Percentiles rank a stretch among this genome's conserved stretches.
These are phyloP conservation scores for Fusarium sterilihyphosum DNA, from an alignment of 2,329 filamentous ascomycete genomes.

Conservation along the genomic window DNA sequence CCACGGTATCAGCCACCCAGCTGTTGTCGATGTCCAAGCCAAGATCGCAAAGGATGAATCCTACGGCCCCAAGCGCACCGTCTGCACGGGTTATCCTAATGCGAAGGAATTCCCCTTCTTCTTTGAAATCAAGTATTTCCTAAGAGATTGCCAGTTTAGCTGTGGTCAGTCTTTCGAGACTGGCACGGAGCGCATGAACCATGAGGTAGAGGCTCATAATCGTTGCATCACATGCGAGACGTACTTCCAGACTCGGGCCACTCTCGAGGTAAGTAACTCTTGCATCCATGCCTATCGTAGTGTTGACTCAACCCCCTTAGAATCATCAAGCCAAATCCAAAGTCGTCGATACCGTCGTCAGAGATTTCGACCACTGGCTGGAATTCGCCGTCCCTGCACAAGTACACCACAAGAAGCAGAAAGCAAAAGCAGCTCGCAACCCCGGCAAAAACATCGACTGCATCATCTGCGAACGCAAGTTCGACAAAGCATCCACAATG, in stretches of 20 bases:
- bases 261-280: not conserved
- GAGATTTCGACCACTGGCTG: not conserved
- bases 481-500: not conserved
- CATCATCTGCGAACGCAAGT: not conserved
- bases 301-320: not conserved
- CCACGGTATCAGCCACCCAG: not conserved
- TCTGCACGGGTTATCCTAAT: not conserved
- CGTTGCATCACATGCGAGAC: not conserved
- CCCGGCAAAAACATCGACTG: not conserved
- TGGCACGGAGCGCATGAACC: not conserved
- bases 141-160: not conserved
- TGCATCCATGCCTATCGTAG: rapidly evolving
- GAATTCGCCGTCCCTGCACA: not conserved
- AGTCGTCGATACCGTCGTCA: not conserved
- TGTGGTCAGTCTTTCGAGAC: not conserved
- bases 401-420: not conserved
- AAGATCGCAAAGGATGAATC: not conserved
- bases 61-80: not conserved
- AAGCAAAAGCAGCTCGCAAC: not conserved
- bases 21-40: not conserved
- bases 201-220: not conserved
- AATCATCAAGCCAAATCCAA: not conserved
- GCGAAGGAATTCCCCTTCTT: not conserved
- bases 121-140: not conserved
- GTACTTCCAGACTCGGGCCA: not conserved